A percentile compares a stretch with the other conserved stretches of the same genome.
Conservation (phyloP, 345 rosid genomes). For the Eucalyptus marginata region DNA sequence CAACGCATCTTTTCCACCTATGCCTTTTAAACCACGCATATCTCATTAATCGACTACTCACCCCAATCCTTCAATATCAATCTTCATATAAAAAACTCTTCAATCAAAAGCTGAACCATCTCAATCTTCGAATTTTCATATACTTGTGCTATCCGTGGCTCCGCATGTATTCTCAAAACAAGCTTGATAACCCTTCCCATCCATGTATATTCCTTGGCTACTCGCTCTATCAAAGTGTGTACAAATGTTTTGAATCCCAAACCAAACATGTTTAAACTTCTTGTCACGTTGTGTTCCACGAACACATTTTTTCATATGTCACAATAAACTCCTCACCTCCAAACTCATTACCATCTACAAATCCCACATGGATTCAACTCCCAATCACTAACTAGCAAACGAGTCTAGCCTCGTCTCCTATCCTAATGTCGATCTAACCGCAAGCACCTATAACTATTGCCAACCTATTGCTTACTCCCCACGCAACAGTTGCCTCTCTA, state of each 20-base stretch:
- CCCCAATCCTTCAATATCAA: background rate
- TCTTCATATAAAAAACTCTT: background rate
- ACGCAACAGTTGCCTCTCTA: background rate
- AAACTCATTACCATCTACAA: background rate
- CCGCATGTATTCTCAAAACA: background rate
- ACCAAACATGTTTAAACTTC: background rate
- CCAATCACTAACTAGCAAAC: background rate
- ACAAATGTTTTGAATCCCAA: background rate
- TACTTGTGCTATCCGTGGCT: background rate
- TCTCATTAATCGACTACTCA: background rate
- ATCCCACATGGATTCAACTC: background rate
- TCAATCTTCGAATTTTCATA: background rate
- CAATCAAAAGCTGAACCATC: background rate
- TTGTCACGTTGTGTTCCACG: background rate
- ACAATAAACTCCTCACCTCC: background rate
- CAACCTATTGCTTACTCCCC: rapidly evolving
- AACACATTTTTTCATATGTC: no score
- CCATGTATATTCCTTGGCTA: background rate
- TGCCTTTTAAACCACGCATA: background rate
- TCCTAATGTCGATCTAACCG: background rate
- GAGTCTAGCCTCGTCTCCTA: rapidly evolving
- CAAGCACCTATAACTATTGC: rapidly evolving
- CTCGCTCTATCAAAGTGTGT: background rate
- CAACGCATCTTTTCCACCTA: background rate
- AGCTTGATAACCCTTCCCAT: background rate